These are phyloP conservation scores for Trametes meyenii DNA, from an alignment of 768 basidiomycete genomes.

Conservation along the genomic window DNA sequence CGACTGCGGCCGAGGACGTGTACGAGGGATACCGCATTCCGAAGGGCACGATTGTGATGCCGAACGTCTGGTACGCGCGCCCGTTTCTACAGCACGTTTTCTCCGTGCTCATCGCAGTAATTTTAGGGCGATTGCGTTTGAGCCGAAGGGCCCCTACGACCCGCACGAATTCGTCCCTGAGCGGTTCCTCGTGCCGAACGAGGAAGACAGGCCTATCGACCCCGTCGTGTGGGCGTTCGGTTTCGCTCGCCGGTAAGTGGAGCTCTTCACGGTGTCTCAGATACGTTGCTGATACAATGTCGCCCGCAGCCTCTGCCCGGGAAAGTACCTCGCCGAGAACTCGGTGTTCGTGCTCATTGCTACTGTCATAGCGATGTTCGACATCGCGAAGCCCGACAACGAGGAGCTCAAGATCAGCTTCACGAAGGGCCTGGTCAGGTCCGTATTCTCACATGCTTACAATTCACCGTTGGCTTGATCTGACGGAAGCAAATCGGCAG, in stretches of 20 bases:
- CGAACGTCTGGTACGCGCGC: constrained; percentile 30
- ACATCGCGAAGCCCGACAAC: constrained; percentile 12
- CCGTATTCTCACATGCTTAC: neutral
- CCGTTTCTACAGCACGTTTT: neutral
- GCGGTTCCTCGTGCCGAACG: constrained; percentile 19
- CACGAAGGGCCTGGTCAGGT: constrained; percentile 15
- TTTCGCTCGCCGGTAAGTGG: constrained; percentile 18
- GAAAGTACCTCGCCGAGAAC: constrained; percentile 21
- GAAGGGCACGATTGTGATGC: constrained; percentile 28
- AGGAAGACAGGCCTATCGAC: constrained; percentile 5
- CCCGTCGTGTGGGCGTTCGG: constrained; percentile 17
- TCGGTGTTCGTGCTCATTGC: constrained; percentile 24
- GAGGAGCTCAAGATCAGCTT: constrained; percentile 9
- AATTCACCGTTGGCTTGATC: neutral
- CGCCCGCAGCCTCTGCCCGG: constrained; percentile 17
- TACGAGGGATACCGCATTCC: constrained; percentile 31
- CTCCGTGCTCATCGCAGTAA: neutral
- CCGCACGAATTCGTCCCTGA: constrained; percentile 25
- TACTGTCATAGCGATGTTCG: constrained; percentile 17
- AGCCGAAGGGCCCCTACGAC: constrained; percentile 17
- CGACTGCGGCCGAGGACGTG: constrained; percentile 23
- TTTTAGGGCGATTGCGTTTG: constrained; percentile 19
- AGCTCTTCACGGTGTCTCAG: neutral
- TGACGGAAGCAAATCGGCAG: neutral
- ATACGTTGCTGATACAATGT: too few relatives aligned